These are phyloP conservation scores for Tolypocladium ophioglossoides DNA, from an alignment of 2,329 filamentous ascomycete genomes.

Conservation along the genomic window DNA sequence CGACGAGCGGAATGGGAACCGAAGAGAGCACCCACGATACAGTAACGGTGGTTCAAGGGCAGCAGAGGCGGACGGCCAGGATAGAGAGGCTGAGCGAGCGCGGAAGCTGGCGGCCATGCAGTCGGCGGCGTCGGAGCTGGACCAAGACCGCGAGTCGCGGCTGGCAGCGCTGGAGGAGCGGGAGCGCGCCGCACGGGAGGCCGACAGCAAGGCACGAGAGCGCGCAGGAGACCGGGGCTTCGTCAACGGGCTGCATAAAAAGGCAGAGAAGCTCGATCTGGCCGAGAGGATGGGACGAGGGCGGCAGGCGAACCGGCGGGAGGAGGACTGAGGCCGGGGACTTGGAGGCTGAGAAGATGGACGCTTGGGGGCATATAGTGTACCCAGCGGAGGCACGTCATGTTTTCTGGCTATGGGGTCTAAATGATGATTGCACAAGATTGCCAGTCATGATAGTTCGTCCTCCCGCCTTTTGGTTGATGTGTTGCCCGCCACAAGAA, in stretches of 20 bases:
- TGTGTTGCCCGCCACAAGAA: not conserved
- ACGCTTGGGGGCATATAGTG: not conserved
- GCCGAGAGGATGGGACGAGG: slow-evolving; percentile 41
- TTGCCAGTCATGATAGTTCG: not conserved
- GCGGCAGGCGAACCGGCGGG: slow-evolving; percentile 31
- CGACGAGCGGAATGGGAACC: not conserved
- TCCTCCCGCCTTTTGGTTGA: too few species aligned
- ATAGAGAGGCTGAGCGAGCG: slow-evolving; percentile 46
- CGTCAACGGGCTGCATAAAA: slow-evolving; percentile 50
- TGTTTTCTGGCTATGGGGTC: not conserved
- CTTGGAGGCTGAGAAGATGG: not conserved
- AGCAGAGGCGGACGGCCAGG: slow-evolving; percentile 11
- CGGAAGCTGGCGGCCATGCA: slow-evolving; percentile 66
- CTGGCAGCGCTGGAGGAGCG: slow-evolving; percentile 55
- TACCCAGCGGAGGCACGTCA: not conserved
- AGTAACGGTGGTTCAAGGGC: slow-evolving; percentile 2
- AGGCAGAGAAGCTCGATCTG: slow-evolving; percentile 41
- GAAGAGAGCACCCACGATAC: slow-evolving; percentile 1
- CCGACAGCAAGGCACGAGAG: slow-evolving; percentile 54
- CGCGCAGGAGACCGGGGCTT: slow-evolving; percentile 56
- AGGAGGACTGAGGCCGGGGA: slow-evolving; percentile 26
- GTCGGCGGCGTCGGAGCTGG: slow-evolving; percentile 56
- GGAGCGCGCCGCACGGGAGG: slow-evolving; percentile 53
- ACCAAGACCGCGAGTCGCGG: slow-evolving; percentile 57
- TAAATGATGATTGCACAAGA: not conserved